Evolutionary conservation across 1,284 basidiomycete species (phyloP).

Genomic region (Ustilago trichophora): DNA sequence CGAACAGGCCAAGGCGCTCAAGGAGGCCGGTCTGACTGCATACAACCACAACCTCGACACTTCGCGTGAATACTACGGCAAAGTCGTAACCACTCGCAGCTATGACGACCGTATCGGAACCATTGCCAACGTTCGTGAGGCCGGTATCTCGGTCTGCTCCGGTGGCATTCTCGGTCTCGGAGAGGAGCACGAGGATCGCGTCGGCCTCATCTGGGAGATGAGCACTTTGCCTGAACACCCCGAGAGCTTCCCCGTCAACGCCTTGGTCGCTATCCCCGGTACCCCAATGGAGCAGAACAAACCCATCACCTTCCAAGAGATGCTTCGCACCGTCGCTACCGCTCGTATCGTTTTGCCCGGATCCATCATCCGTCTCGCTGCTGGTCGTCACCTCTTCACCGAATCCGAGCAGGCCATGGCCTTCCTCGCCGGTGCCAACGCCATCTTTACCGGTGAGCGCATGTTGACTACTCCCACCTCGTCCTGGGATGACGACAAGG

Average conservation of each 20-base stretch:
- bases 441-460: constrained; percentile 94
- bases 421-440: constrained; percentile 98
- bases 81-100: constrained; percentile 91
- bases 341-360: constrained; percentile 87
- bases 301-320: constrained; percentile 74
- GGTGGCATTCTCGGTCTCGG: constrained; percentile 96
- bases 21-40: constrained; percentile 93
- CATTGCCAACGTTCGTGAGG: constrained; percentile 87
- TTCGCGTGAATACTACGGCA: constrained; percentile 93
- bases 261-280: constrained; percentile 76
- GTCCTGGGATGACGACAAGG: constrained; percentile 79
- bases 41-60: constrained; percentile 99
- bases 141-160: constrained; percentile 96
- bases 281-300: constrained; percentile 73
- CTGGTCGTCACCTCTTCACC: constrained; percentile 86
- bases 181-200: constrained; percentile 86
- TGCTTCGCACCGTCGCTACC: constrained; percentile 93
- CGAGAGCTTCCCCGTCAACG: constrained; percentile 98
- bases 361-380: constrained; percentile 94
- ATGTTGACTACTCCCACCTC: constrained; percentile 92
- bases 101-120: constrained; percentile 94
- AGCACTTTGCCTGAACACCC: constrained; percentile 89
- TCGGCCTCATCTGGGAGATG: constrained; percentile 94
- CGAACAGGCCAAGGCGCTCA: constrained; percentile 84
- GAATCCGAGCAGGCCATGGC: constrained; percentile 97